Evolutionary conservation across 1,139 yeast genomes (phyloP).

Genomic region (Geotrichum klebahnii): DNA sequence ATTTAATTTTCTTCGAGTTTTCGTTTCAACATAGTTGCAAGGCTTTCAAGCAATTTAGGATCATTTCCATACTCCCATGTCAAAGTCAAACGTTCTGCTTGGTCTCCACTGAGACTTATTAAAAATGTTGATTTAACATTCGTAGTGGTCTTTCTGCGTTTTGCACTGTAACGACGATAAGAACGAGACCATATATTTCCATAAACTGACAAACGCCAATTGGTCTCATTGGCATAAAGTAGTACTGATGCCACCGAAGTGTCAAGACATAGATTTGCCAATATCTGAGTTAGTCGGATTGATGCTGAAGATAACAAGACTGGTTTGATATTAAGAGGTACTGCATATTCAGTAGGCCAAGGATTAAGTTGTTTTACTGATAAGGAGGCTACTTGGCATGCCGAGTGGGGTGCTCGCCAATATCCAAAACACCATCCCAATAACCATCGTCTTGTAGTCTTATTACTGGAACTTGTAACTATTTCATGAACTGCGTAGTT

Average conservation of each 20-base stretch:
- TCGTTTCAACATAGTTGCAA: constrained; percentile 12
- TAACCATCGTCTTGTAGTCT: constrained; percentile 42
- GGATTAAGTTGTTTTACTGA: constrained; percentile 22
- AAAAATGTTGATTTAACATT: background rate
- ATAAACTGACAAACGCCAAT: constrained; percentile 18
- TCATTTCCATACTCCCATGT: constrained; percentile 16
- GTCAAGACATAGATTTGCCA: background rate
- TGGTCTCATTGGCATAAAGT: background rate
- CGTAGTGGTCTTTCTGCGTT: background rate
- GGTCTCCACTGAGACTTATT: background rate
- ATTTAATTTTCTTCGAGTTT: constrained; percentile 6
- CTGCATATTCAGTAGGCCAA: constrained; percentile 9
- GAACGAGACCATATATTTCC: constrained; percentile 40
- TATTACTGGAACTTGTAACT: constrained; percentile 15
- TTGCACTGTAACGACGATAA: constrained; percentile 29
- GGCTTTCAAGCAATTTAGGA: constrained; percentile 7
- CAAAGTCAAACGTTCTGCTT: background rate
- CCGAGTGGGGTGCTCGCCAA: constrained; percentile 19
- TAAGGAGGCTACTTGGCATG: constrained; percentile 18
- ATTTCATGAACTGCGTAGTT: constrained; percentile 38
- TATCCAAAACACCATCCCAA: constrained; percentile 41
- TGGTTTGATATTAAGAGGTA: constrained; percentile 1
- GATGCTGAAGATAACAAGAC: background rate
- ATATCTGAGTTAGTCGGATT: background rate
- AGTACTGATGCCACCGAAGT: background rate